These are phyloP conservation scores for Eucalyptus cloeziana DNA, from an alignment of 345 rosid species.

Conservation along the genomic window DNA sequence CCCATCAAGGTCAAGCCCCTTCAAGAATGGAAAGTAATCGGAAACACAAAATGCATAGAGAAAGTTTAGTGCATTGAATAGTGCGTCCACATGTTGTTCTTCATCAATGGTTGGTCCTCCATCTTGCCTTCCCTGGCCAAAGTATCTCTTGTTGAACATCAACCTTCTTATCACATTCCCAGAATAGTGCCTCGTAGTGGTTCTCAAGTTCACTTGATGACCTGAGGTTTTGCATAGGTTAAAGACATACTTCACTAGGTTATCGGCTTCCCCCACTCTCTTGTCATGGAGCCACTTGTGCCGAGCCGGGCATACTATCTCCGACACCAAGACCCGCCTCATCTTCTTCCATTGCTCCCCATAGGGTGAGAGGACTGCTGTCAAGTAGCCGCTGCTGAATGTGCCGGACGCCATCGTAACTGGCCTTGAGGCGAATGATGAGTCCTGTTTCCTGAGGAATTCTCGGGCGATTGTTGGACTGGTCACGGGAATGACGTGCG, in stretches of 20 bases:
- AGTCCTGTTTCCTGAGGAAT: slow-evolving; percentile 24
- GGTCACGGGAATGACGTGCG: slow-evolving; percentile 10
- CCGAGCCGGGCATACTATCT: slow-evolving; percentile 3
- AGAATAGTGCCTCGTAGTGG: not conserved
- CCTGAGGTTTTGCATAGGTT: slow-evolving; percentile 1
- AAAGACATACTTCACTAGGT: slow-evolving; percentile 17
- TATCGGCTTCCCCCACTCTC: slow-evolving; percentile 38
- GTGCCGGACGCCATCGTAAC: not conserved
- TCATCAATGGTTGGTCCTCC: slow-evolving; percentile 13
- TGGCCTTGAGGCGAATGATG: slow-evolving; percentile 19
- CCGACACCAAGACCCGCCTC: slow-evolving; percentile 23
- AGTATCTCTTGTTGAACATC: slow-evolving; percentile 16
- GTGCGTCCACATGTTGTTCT: slow-evolving; percentile 10
- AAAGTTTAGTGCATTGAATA: not conserved
- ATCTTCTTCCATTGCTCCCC: slow-evolving; percentile 38
- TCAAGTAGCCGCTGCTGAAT: slow-evolving; percentile 1
- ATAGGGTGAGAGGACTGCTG: slow-evolving; percentile 1
- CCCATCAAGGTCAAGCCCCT: slow-evolving; percentile 4
- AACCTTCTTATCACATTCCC: slow-evolving; percentile 14
- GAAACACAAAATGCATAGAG: slow-evolving; percentile 4
- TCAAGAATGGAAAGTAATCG: slow-evolving; percentile 5
- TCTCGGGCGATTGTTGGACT: slow-evolving; percentile 25
- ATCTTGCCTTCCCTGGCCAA: not conserved
- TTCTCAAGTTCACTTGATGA: not conserved
- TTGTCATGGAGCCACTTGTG: slow-evolving; percentile 11